A percentile compares a stretch with the other conserved stretches of the same genome.
Evolutionary conservation across 371 early-diverging fungal genomes (phyloP).

Genomic region (Mucor piriformis): DNA sequence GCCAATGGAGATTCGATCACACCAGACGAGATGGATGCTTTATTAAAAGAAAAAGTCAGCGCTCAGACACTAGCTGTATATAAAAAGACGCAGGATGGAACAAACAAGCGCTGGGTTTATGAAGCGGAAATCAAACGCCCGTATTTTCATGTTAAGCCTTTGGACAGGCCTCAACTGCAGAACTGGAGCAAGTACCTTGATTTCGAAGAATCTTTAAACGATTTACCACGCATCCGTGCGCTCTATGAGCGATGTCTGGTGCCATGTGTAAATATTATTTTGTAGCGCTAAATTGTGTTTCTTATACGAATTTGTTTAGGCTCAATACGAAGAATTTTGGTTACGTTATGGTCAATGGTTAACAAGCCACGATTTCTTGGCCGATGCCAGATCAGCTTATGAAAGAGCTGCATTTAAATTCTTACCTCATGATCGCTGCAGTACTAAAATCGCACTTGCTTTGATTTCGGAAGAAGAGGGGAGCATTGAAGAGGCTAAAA

Average conservation of each 20-base stretch:
- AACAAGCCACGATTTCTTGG: slow-evolving; percentile 17
- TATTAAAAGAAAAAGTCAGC: slow-evolving; percentile 58
- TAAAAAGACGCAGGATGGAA: slow-evolving; percentile 62
- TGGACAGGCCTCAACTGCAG: slow-evolving; percentile 64
- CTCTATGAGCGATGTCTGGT: slow-evolving; percentile 76
- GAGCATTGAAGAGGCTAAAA: slow-evolving; percentile 48
- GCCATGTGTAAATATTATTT: slow-evolving; percentile 60
- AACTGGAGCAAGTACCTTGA: slow-evolving; percentile 75
- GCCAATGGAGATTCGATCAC: slow-evolving; percentile 25
- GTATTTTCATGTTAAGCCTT: slow-evolving; percentile 77
- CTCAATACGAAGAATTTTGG: slow-evolving; percentile 75
- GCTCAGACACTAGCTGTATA: slow-evolving; percentile 53
- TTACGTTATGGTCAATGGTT: slow-evolving; percentile 60
- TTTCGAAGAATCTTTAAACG: slow-evolving; percentile 65
- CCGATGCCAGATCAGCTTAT: slow-evolving; percentile 47
- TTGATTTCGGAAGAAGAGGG: slow-evolving; percentile 60
- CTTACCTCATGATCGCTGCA: slow-evolving; percentile 37
- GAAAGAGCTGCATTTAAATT: slow-evolving; percentile 32
- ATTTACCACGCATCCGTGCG: slow-evolving; percentile 54
- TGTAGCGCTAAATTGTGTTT: not conserved
- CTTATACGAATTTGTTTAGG: slow-evolving; percentile 38
- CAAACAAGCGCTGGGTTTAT: slow-evolving; percentile 55
- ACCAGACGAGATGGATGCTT: slow-evolving; percentile 50
- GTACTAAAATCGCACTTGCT: slow-evolving; percentile 54
- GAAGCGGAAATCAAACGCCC: slow-evolving; percentile 70